Evolutionary conservation across 257 asterid genomes (phyloP).

Genomic region (Euphrasia confusa): DNA sequence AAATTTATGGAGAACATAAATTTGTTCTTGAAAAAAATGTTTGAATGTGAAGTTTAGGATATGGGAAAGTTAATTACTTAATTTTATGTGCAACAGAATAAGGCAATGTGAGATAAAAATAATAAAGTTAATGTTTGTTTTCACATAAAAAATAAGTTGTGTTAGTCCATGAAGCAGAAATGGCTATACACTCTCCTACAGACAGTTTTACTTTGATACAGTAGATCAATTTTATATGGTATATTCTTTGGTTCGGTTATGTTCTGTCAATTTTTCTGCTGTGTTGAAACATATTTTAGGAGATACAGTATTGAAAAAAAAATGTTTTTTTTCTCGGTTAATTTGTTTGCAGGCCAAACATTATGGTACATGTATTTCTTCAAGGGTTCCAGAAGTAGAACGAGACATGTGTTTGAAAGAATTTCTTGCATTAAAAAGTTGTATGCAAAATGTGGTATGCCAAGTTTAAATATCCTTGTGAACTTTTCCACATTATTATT

Average conservation of each 20-base stretch:
- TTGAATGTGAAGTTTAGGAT: not conserved
- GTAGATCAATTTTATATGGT: not conserved
- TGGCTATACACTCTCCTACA: not conserved
- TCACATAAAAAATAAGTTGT: not conserved
- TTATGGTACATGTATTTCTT: constrained; percentile 78
- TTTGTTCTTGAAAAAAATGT: too few relatives aligned
- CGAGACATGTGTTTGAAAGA: constrained; percentile 78
- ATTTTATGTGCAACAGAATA: not conserved
- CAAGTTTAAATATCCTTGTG: constrained; percentile 8
- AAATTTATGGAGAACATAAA: too few relatives aligned
- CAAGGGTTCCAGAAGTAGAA: constrained; percentile 80
- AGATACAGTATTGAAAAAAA: constrained; percentile 12
- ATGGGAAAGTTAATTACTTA: not conserved
- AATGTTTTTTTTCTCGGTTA: too few relatives aligned
- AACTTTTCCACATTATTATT: constrained; percentile 12
- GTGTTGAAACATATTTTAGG: constrained; percentile 1
- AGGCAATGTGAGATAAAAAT: not conserved
- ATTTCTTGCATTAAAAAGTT: constrained; percentile 58
- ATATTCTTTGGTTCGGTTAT: constrained; percentile 1
- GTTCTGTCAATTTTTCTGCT: not conserved
- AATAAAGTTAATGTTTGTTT: not conserved
- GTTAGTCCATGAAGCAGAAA: not conserved
- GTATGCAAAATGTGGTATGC: constrained; percentile 82
- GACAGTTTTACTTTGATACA: not conserved
- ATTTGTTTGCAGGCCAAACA: constrained; percentile 58